These are phyloP conservation scores for Pisolithus albus DNA, from an alignment of 768 basidiomycete genomes.

Conservation along the genomic window DNA sequence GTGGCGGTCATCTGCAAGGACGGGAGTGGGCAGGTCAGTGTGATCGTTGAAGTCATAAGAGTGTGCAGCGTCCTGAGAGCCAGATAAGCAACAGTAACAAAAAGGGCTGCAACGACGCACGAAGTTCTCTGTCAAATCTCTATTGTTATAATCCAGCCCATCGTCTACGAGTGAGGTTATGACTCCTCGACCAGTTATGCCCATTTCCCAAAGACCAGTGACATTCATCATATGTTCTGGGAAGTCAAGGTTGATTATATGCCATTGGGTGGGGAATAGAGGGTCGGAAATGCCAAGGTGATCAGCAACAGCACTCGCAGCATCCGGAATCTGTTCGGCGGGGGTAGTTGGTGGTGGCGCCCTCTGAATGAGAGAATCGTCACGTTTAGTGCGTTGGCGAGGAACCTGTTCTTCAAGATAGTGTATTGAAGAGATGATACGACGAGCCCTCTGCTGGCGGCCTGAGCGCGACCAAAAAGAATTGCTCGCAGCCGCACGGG, in stretches of 20 bases:
- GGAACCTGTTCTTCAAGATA: conserved; percentile 56
- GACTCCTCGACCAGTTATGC: conserved; percentile 80
- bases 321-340: conserved; percentile 17
- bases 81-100: neutral
- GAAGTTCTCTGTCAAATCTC: conserved; percentile 87
- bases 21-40: conserved; percentile 76
- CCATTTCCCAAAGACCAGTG: conserved; percentile 87
- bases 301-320: conserved; percentile 44
- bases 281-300: conserved; percentile 75
- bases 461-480: conserved; percentile 37
- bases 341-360: conserved; percentile 56
- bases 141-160: conserved; percentile 84
- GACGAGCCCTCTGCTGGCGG: conserved; percentile 31
- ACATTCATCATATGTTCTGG: conserved; percentile 88
- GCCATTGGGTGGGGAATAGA: conserved; percentile 84
- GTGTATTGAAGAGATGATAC: conserved; percentile 50
- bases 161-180: conserved; percentile 91
- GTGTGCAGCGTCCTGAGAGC: conserved; percentile 65
- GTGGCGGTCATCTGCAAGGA: conserved; percentile 87
- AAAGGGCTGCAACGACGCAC: conserved; percentile 42
- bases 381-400: conserved; percentile 63
- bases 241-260: conserved; percentile 81
- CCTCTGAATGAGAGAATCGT: conserved; percentile 7
- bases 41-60: conserved; percentile 98
- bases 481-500: conserved; percentile 12